Conservation (phyloP, 2,329 filamentous ascomycete species). For the Phialophora expanda region DNA sequence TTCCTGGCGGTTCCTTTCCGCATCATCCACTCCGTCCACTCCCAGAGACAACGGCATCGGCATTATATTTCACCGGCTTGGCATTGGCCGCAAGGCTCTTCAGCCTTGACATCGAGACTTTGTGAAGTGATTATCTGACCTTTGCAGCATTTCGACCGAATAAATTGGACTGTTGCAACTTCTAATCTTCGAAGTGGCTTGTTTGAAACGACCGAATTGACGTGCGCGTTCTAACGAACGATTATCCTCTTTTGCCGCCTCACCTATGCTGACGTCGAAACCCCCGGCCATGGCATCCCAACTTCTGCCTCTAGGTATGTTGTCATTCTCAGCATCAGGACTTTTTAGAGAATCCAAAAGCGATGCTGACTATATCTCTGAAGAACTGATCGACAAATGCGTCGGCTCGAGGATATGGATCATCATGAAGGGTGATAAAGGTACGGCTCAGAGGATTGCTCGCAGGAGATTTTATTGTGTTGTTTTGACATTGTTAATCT, state of each 20-base stretch:
- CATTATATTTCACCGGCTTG: not conserved
- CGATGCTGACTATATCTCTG: conserved; percentile 6
- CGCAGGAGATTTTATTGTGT: not conserved
- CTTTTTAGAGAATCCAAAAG: not conserved
- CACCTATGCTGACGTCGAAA: conserved; percentile 3
- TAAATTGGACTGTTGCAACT: not conserved
- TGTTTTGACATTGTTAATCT: not conserved
- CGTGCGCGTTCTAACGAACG: not conserved
- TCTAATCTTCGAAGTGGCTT: not conserved
- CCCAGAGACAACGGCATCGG: not conserved
- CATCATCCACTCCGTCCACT: not conserved
- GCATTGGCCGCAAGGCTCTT: conserved; percentile 2
- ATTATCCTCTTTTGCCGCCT: not conserved
- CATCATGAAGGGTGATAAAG: conserved; percentile 99
- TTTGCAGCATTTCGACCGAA: not conserved
- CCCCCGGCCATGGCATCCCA: conserved; percentile 68
- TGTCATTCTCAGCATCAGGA: not conserved
- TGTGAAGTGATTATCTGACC: not conserved
- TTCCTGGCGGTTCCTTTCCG: conserved; percentile 12
- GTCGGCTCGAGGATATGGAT: conserved; percentile 98
- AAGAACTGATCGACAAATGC: conserved; percentile 98
- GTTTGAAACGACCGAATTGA: not conserved
- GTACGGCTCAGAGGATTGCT: conserved; percentile 55
- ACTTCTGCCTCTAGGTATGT: conserved; percentile 71
- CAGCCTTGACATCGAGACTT: not conserved